phyloP scores from a whole-genome alignment of 2,329 filamentous ascomycete species.

The Neonectria sp. region DNA sequence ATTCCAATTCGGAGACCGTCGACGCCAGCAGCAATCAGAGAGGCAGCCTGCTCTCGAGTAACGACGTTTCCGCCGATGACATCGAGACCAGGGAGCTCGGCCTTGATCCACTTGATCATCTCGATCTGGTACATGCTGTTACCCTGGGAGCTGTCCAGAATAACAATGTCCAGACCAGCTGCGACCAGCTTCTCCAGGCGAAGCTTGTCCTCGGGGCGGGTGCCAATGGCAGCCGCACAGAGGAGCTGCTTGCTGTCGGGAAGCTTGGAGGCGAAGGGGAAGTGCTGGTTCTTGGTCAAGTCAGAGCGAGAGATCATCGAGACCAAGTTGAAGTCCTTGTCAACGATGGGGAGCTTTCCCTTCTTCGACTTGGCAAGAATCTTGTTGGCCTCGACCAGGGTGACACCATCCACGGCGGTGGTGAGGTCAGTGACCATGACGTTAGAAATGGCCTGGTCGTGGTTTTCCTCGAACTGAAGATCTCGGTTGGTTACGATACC shows the following conservation, averaged over 20 bases:
- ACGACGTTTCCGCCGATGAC: slow-evolving; percentile 99
- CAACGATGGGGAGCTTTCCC: slow-evolving; percentile 95
- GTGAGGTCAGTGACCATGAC: slow-evolving; percentile 98
- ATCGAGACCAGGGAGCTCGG: slow-evolving; percentile 86
- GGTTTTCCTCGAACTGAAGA: slow-evolving; percentile 93
- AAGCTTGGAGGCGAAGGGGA: slow-evolving; percentile 95
- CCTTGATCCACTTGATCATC: slow-evolving; percentile 97
- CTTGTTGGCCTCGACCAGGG: slow-evolving; percentile 89
- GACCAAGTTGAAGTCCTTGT: slow-evolving; percentile 85
- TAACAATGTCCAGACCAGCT: slow-evolving; percentile 93
- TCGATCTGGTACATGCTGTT: slow-evolving; percentile 99
- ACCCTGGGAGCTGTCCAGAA: slow-evolving; percentile 96
- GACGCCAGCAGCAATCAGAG: slow-evolving; percentile 91
- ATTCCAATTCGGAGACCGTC: slow-evolving; percentile 99
- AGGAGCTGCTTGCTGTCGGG: slow-evolving; percentile 98
- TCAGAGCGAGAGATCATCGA: slow-evolving; percentile 96
- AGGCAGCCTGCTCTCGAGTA: slow-evolving; percentile 94
- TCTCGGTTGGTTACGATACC: slow-evolving; percentile 99
- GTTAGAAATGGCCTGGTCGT: slow-evolving; percentile 80
- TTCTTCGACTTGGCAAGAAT: slow-evolving; percentile 97
- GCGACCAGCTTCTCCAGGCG: slow-evolving; percentile 91
- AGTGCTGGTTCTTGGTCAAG: slow-evolving; percentile 98
- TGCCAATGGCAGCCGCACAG: slow-evolving; percentile 95
- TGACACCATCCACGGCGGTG: slow-evolving; percentile 88
- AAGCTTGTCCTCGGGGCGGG: slow-evolving; percentile 91